phyloP scores from a whole-genome alignment of 2,329 filamentous ascomycete species.

The Epichloe sibirici region DNA sequence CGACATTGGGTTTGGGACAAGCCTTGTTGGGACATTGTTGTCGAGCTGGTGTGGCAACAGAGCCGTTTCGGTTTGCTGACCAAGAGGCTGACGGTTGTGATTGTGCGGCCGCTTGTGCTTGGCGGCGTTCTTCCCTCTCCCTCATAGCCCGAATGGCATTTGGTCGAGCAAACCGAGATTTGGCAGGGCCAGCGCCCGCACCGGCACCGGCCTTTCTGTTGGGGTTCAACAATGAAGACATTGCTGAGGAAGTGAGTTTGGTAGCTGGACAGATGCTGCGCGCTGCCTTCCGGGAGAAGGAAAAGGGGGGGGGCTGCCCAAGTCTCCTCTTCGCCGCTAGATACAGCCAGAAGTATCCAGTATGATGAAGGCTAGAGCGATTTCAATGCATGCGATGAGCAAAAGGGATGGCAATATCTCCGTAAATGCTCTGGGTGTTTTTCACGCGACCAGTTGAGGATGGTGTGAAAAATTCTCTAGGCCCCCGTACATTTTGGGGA shows the following conservation, averaged over 20 bases:
- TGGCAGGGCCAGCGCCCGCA: constrained; percentile 16
- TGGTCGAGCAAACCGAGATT: constrained; percentile 30
- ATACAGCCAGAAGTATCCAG: not conserved
- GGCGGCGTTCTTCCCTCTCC: constrained; percentile 35
- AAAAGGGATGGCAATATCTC: not conserved
- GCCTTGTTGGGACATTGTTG: constrained; percentile 45
- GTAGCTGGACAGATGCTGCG: not conserved
- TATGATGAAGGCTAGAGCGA: not conserved
- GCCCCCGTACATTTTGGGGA: no score
- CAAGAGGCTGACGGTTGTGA: constrained; percentile 14
- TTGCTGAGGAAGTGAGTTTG: constrained; percentile 11
- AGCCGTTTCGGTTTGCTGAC: constrained; percentile 16
- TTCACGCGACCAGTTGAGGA: not conserved
- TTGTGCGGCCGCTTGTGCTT: constrained; percentile 16
- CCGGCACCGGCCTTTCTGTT: constrained; percentile 21
- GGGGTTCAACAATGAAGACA: constrained; percentile 36
- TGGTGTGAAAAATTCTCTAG: not conserved
- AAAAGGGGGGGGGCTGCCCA: no score
- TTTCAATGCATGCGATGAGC: not conserved
- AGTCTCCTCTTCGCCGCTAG: not conserved
- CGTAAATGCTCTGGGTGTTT: not conserved
- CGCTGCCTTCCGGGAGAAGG: no score
- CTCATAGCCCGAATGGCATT: constrained; percentile 39
- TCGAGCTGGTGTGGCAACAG: constrained; percentile 22
- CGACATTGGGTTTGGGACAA: constrained; percentile 48